Evolutionary conservation across 805 yeast species (phyloP).

Genomic region (Starmera caribaea): DNA sequence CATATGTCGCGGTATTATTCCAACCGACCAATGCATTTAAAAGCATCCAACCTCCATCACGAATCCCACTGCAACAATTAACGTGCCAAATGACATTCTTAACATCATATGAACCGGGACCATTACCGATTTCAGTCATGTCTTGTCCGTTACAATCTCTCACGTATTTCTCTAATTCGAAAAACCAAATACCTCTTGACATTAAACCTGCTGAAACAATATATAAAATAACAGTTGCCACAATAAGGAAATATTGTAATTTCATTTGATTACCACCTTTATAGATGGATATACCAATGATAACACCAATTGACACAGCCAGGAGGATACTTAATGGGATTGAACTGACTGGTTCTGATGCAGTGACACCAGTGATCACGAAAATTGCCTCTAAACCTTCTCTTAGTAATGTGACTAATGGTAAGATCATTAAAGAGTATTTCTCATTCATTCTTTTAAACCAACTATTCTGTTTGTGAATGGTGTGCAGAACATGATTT

Average conservation of each 20-base stretch:
- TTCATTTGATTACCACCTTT: conserved; percentile 73
- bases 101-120: conserved; percentile 89
- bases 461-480: conserved; percentile 5
- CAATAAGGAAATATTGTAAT: conserved; percentile 62
- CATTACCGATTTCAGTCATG: conserved; percentile 79
- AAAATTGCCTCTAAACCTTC: conserved; percentile 93
- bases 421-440: conserved; percentile 67
- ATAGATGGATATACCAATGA: conserved; percentile 61
- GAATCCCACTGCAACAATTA: conserved; percentile 86
- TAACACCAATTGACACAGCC: conserved; percentile 52
- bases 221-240: conserved; percentile 75
- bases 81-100: conserved; percentile 83
- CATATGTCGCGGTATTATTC: conserved; percentile 91
- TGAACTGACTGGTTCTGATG: conserved; percentile 56
- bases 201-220: conserved; percentile 82
- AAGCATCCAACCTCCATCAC: conserved; percentile 90
- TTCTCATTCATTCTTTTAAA: conserved; percentile 26
- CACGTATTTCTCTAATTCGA: conserved; percentile 71
- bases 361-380: conserved; percentile 81
- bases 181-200: conserved; percentile 86
- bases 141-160: conserved; percentile 71
- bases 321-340: conserved; percentile 54
- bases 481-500: neutral
- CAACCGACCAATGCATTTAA: conserved; percentile 85
- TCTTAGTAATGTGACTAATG: conserved; percentile 76